Evolutionary conservation across 2,329 filamentous ascomycete species (phyloP), one percentile per base, ranked within the genome.

Genomic region (Cytospora leucostoma): DNA sequence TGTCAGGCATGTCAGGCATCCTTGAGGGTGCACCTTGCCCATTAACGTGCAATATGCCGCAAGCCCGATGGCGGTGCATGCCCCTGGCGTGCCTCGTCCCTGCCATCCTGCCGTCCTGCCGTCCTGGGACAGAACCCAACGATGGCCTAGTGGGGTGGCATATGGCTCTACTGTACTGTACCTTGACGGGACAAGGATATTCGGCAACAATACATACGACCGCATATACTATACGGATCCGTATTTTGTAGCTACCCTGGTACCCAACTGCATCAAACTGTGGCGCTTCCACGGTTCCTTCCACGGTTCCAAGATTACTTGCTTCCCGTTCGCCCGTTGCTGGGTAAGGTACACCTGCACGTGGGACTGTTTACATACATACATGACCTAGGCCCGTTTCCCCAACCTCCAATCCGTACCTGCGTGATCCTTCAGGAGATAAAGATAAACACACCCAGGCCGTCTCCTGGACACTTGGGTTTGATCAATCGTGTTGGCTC

Each of bases 311-410:
- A 27, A 27, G 27, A 27, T 27, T 10, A 4, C 12, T 47, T 7
- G 3, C 44, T 21, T 47, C 44, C 34, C 53, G 34, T 40, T 40
- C 38, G n/a, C 50, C 17, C 19, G 38, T 56, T 56, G 55, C 55
- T 56, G 55, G 55, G 55, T 44, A 15, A 35, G 32, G 37, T 21
- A 44, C 38, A 34, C 15, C 33, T 56, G 37, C 27, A 27, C 27
- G 27, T 27, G 37, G 40, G 55, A 47, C 44, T 47, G 44, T 47
- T 47, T 47, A 47, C n/a, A 44, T 44, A 47, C n/a, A 44, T 44
- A 27, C 27, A n/a, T 54, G 51, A 54, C 21, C 33, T 52, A 19
- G 4, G 27, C 13, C 35, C 35, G 53, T 38, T 38, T 27, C 49
- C 7, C 13, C 7, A 27, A 51, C 12, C 33, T 27, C 15, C 27